These are phyloP conservation scores for Agarophyton chilense DNA, from an alignment of 23 red algal species.

Conservation along the genomic window DNA sequence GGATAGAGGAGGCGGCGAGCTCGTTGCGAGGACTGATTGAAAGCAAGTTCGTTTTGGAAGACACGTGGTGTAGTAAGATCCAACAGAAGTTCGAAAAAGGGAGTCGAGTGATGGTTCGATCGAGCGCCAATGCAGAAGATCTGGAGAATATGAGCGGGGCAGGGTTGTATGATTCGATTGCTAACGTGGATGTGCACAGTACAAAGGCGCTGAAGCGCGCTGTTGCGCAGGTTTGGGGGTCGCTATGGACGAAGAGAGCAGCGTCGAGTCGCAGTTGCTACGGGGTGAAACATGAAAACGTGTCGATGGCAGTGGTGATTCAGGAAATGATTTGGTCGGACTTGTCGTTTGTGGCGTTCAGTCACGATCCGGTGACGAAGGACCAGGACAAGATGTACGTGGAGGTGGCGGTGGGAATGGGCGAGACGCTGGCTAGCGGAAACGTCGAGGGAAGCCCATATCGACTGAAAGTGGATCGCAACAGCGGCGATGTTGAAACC, in stretches of 20 bases:
- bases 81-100: conserved; percentile 8
- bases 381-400: conserved; percentile 47
- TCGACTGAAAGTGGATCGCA: conserved; percentile 41
- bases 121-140: conserved; percentile 85
- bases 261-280: conserved; percentile 49
- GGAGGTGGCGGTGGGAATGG: conserved; percentile 82
- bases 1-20: conserved; percentile 15
- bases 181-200: conserved; percentile 37
- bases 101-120: conserved; percentile 72
- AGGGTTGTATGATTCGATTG: conserved; percentile 83
- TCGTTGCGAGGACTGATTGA: conserved; percentile 34
- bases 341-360: conserved; percentile 74
- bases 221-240: conserved; percentile 60
- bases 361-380: conserved; percentile 57
- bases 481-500: not conserved
- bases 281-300: conserved; percentile 49
- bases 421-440: conserved; percentile 80
- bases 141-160: conserved; percentile 83
- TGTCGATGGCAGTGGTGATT: conserved; percentile 80
- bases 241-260: conserved; percentile 75
- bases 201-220: conserved; percentile 25
- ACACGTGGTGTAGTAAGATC: conserved; percentile 2
- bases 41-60: conserved; percentile 17
- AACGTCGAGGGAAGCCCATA: conserved; percentile 59
- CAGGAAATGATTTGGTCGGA: conserved; percentile 72